Evolutionary conservation across 495 filamentous ascomycete species (phyloP).

Genomic region (Aspergillus leporis): DNA sequence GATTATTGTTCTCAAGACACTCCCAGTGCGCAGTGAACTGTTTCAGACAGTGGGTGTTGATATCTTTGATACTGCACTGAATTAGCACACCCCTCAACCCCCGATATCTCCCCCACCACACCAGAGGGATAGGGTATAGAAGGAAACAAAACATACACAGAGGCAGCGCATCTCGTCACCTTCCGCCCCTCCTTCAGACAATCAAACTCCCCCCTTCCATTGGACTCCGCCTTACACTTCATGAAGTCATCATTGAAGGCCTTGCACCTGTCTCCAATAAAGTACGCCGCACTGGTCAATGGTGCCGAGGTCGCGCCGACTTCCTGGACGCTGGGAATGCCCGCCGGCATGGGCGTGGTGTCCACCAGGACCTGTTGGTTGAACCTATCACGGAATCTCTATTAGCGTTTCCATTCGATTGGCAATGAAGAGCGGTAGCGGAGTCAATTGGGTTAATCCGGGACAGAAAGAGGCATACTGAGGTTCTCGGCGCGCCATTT

Average conservation of each 20-base stretch:
- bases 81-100: not conserved
- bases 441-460: not conserved
- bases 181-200: constrained; percentile 95
- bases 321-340: constrained; percentile 88
- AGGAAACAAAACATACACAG: constrained; percentile 69
- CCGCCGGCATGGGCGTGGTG: constrained; percentile 89
- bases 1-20: constrained; percentile 96
- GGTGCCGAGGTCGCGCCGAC: constrained; percentile 90
- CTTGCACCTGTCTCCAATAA: constrained; percentile 93
- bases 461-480: constrained; percentile 36
- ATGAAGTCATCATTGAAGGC: constrained; percentile 98
- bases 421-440: not conserved
- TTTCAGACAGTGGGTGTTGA: constrained; percentile 90
- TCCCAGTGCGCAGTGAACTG: constrained; percentile 93
- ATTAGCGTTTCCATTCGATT: not conserved
- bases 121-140: not conserved
- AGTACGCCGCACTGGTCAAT: constrained; percentile 88
- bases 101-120: not conserved
- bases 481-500: constrained; percentile 52
- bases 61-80: constrained; percentile 73
- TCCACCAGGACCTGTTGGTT: constrained; percentile 90
- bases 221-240: constrained; percentile 93
- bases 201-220: constrained; percentile 85
- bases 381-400: constrained; percentile 61
- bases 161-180: constrained; percentile 93